These are phyloP conservation scores for Psidium friedrichsthalianum DNA, from an alignment of 345 rosid species.

Conservation along the genomic window DNA sequence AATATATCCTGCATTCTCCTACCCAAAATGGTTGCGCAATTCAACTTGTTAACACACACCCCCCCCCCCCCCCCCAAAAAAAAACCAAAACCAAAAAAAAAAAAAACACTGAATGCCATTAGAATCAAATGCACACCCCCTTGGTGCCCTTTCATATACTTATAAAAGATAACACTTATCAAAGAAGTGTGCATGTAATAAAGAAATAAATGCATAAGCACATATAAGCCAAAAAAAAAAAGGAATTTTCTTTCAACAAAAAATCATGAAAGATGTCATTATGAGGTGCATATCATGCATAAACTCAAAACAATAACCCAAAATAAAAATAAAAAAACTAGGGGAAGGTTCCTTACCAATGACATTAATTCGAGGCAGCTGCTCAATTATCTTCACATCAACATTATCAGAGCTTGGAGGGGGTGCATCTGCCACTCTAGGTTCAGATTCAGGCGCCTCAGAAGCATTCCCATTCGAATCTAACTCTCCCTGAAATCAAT, in stretches of 20 bases:
- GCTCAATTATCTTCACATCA: conserved; percentile 25
- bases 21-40: neutral
- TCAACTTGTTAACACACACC: neutral
- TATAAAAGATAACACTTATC: neutral
- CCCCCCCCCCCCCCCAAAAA: no score
- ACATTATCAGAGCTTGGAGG: conserved; percentile 20
- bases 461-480: conserved; percentile 14
- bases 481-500: conserved; percentile 31
- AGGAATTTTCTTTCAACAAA: neutral
- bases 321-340: neutral
- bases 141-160: neutral
- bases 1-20: neutral
- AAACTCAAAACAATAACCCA: neutral
- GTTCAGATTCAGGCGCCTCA: conserved; percentile 48
- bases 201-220: neutral
- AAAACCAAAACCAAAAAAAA: no score
- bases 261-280: neutral
- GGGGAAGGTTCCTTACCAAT: conserved; percentile 34
- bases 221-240: neutral
- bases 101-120: neutral
- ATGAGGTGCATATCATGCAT: neutral
- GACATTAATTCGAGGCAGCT: conserved; percentile 39
- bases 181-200: neutral
- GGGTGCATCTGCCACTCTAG: conserved; percentile 16
- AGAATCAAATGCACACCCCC: neutral